Percentiles rank a stretch among this genome's conserved stretches.
Evolutionary conservation across 2,329 filamentous ascomycete species (phyloP).

Genomic region (Bisporella sp.): DNA sequence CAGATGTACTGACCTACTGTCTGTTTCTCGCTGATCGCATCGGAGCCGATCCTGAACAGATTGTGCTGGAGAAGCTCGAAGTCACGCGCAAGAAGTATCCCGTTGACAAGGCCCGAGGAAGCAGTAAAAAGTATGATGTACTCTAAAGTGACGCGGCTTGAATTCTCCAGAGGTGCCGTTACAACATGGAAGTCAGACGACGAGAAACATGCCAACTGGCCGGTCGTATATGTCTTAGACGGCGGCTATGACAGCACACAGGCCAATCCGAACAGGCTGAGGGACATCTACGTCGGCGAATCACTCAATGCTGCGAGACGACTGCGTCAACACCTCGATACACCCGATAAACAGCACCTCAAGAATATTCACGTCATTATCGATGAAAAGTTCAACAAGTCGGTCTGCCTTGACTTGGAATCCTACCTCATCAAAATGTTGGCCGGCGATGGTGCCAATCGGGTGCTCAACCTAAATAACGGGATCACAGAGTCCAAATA

Average conservation of each 20-base stretch:
- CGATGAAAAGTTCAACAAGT: conserved; percentile 11
- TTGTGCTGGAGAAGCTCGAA: conserved; percentile 10
- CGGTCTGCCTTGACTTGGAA: conserved; percentile 11
- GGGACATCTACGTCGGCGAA: conserved; percentile 11
- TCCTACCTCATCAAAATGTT: conserved; percentile 13
- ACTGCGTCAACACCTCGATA: conserved; percentile 9
- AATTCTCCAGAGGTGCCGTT: conserved; percentile 7
- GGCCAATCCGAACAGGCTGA: conserved; percentile 3
- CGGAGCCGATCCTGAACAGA: conserved; percentile 9
- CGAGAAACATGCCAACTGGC: conserved; percentile 9
- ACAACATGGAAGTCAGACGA: conserved; percentile 6
- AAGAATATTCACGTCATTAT: conserved; percentile 10
- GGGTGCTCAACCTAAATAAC: conserved; percentile 11
- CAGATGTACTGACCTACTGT: conserved; percentile 9
- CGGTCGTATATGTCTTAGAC: conserved; percentile 9
- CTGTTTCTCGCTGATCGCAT: conserved; percentile 8
- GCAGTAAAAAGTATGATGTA: conserved; percentile 8
- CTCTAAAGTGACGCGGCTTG: conserved; percentile 3
- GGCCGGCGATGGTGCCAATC: conserved; percentile 9
- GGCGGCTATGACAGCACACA: conserved; percentile 2
- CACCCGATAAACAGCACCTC: conserved; percentile 9
- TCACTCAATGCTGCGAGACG: conserved; percentile 7
- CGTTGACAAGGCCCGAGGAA: conserved; percentile 8
- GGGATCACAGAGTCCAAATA: conserved; percentile 9
- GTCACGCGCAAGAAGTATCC: conserved; percentile 10